Evolutionary conservation across 2,329 filamentous ascomycete species (phyloP), one percentile per base, ranked within the genome.

Genomic region (Arthrobotrys entomopaga): DNA sequence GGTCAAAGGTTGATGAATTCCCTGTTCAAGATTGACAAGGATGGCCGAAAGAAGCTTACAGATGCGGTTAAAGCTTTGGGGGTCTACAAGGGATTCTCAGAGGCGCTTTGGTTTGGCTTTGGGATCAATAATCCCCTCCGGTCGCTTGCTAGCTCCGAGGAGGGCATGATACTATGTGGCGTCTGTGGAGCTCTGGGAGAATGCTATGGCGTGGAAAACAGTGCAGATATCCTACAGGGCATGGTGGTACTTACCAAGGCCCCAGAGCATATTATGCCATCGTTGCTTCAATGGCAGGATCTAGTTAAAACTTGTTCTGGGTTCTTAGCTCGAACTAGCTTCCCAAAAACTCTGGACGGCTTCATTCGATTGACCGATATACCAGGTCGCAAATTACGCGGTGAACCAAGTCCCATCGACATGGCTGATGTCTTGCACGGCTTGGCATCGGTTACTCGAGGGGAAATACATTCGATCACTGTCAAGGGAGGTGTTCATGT

Each of bases 361-460:
- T 50, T 50, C 20, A 50, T 50, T 50, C 48, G 48, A 20, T 22
- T 50, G 16, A 50, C 3, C 20, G 20, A 50, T 22, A 50, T 10
- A 13, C 3, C 7, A 16, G 20, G 7, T 2, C 20, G 16, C 42
- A 16, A 46, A 16, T 1, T 4, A 19, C 2, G 2, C 3, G 2
- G 11, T 15, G 15, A 5, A 2, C 42, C 42, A 46, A 4, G 2
- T 46, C 15, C 42, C n/a, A 1, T 19, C 6, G 42, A 46, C 7
- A 5, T 50, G 20, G 48, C 48, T 16, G 48, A 50, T 24, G 20
- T 10, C 5, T 19, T 50, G 2, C 19, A 16, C 16, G 48, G 15
- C 6, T 5, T 50, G 15, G 48, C 48, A 16, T 20, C 48, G 19
- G 22, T 50, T 24, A 50, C 48, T 22, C 48, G 20, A 2, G 48